A percentile compares a stretch with the other conserved stretches of the same genome.
Evolutionary conservation across 129 eudicot species (phyloP).

Genomic region (Calendula officinalis): DNA sequence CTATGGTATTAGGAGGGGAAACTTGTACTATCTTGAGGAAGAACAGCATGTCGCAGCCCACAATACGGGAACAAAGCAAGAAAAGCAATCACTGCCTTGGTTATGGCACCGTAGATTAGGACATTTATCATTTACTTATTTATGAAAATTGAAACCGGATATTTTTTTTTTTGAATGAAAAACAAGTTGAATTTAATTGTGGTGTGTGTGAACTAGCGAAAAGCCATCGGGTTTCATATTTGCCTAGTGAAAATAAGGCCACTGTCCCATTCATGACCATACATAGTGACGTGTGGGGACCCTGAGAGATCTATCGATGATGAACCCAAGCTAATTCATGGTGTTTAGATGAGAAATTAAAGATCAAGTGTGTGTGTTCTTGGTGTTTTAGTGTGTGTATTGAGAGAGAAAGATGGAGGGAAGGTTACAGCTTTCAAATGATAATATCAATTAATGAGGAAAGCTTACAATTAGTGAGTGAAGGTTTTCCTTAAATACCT

Average conservation of each 20-base stretch:
- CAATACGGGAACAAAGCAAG: background rate
- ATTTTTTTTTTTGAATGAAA: background rate
- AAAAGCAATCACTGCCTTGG: conserved; percentile 1
- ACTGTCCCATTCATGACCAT: conserved; percentile 8
- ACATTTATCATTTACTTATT: conserved; percentile 11
- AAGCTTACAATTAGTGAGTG: too few relatives aligned
- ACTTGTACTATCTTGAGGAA: conserved; percentile 21
- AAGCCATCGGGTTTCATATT: conserved; percentile 19
- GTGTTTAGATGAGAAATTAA: too few relatives aligned
- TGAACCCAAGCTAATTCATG: too few relatives aligned
- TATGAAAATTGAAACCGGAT: conserved; percentile 10
- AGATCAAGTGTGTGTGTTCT: too few relatives aligned
- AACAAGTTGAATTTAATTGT: conserved; percentile 1
- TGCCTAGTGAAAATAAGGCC: conserved; percentile 16
- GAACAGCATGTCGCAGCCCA: background rate
- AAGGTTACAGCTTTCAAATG: too few relatives aligned
- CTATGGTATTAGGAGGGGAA: conserved; percentile 19
- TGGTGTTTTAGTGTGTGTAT: too few relatives aligned
- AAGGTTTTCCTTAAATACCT: too few relatives aligned
- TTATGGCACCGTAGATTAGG: conserved; percentile 15
- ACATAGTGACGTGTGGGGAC: conserved; percentile 24
- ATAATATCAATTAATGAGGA: too few relatives aligned
- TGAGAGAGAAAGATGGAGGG: too few relatives aligned
- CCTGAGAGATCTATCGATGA: too few relatives aligned
- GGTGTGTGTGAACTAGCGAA: conserved; percentile 20